These are phyloP conservation scores for Torrubiellomyces zombiae DNA, from an alignment of 2,329 filamentous ascomycete genomes.

Conservation along the genomic window DNA sequence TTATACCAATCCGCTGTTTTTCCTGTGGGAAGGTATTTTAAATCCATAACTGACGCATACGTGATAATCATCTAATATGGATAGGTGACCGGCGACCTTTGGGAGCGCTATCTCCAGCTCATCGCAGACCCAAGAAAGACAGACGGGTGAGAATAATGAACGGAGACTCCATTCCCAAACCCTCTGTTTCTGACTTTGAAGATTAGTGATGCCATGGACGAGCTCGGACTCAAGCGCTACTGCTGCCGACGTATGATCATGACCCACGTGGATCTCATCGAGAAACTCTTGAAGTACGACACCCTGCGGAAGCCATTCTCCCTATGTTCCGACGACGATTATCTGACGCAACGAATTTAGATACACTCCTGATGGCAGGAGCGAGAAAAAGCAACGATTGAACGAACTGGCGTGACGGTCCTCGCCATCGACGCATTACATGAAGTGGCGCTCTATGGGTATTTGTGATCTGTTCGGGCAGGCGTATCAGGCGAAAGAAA, in stretches of 20 bases:
- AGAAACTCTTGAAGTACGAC: conserved; percentile 84
- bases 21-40: conserved; percentile 84
- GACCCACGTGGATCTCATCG: conserved; percentile 97
- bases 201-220: conserved; percentile 88
- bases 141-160: conserved; percentile 45
- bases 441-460: too few relatives aligned
- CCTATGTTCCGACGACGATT: too few relatives aligned
- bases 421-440: too few relatives aligned
- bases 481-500: too few relatives aligned
- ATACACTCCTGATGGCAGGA: conserved; percentile 46
- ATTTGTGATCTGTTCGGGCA: too few relatives aligned
- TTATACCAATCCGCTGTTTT: conserved; percentile 96
- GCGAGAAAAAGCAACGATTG: conserved; percentile 38
- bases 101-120: conserved; percentile 85
- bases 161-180: not conserved
- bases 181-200: not conserved
- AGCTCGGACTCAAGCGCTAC: conserved; percentile 84
- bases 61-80: conserved; percentile 14
- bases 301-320: too few relatives aligned
- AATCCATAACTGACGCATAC: conserved; percentile 3
- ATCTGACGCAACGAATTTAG: too few relatives aligned
- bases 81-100: conserved; percentile 91
- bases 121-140: conserved; percentile 56
- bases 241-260: conserved; percentile 99
- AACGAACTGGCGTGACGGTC: conserved; percentile 19